phyloP scores from a whole-genome alignment of 1,284 basidiomycete genomes.

The Ustilago hordei region DNA sequence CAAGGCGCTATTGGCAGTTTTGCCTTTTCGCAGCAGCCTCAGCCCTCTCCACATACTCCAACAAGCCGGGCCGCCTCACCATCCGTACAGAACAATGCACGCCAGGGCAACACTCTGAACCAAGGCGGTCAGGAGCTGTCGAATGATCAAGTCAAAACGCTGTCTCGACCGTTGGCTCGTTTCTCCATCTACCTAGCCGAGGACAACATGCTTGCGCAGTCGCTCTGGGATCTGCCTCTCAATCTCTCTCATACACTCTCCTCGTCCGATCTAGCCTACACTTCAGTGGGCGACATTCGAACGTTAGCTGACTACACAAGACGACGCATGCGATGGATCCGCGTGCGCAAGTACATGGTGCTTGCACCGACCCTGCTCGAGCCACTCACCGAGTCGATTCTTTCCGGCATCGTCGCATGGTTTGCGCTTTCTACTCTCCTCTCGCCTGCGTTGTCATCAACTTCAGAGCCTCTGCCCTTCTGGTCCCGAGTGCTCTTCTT shows the following conservation, averaged over 20 bases:
- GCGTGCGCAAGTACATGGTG: constrained; percentile 67
- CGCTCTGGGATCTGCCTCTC: constrained; percentile 62
- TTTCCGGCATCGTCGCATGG: constrained; percentile 62
- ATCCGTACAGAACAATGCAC: background rate
- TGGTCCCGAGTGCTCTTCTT: constrained; percentile 28
- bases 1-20: constrained; percentile 59
- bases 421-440: constrained; percentile 45
- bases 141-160: constrained; percentile 34
- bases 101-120: background rate
- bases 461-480: background rate
- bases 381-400: constrained; percentile 66
- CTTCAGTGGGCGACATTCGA: constrained; percentile 65
- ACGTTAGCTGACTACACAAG: constrained; percentile 62
- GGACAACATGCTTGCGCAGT: constrained; percentile 68
- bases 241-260: constrained; percentile 58
- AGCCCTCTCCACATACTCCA: background rate
- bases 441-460: constrained; percentile 8
- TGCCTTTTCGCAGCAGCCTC: constrained; percentile 49
- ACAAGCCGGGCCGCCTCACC: constrained; percentile 20
- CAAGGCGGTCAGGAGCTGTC: constrained; percentile 4
- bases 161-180: constrained; percentile 61
- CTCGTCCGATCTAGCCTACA: constrained; percentile 61
- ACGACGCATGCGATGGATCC: constrained; percentile 68
- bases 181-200: constrained; percentile 69
- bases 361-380: constrained; percentile 64